Evolutionary conservation across 2,329 filamentous ascomycete species (phyloP).

Genomic region (Elsinoe perseae): DNA sequence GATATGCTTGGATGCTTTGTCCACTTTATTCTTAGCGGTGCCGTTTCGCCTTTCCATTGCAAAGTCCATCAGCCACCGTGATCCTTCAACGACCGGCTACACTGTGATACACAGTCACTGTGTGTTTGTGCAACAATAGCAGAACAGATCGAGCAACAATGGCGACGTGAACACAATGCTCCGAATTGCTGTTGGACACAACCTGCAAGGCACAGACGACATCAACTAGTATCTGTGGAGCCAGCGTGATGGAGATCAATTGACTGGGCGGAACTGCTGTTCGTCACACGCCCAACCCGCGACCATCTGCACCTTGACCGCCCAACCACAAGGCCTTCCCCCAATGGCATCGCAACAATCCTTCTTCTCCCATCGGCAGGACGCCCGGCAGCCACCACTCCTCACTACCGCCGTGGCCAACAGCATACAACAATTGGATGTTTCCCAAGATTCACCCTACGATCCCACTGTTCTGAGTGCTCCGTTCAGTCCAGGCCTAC

Average conservation of each 20-base stretch:
- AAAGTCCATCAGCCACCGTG: not conserved
- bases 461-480: constrained; percentile 21
- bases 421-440: constrained; percentile 27
- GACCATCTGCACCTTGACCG: constrained; percentile 2
- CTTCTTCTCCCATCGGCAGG: constrained; percentile 20
- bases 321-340: not conserved
- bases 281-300: constrained; percentile 9
- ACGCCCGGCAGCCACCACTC: constrained; percentile 35
- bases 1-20: constrained; percentile 7
- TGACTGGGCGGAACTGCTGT: constrained; percentile 10
- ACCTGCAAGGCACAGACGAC: constrained; percentile 9
- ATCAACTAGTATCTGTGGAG: constrained; percentile 6
- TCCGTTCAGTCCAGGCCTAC: constrained; percentile 26
- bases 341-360: constrained; percentile 19
- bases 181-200: not conserved
- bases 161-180: not conserved
- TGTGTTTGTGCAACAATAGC: not conserved
- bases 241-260: constrained; percentile 4
- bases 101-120: not conserved
- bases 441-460: constrained; percentile 17
- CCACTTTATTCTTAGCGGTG: constrained; percentile 11
- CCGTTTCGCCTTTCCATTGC: constrained; percentile 4
- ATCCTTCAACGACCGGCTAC: not conserved
- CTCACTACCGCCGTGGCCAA: constrained; percentile 30
- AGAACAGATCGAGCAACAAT: not conserved